A percentile compares a stretch with the other conserved stretches of the same genome.
These are phyloP conservation scores for Calonectria pauciramosa DNA, from an alignment of 2,329 filamentous ascomycete species.

Conservation along the genomic window DNA sequence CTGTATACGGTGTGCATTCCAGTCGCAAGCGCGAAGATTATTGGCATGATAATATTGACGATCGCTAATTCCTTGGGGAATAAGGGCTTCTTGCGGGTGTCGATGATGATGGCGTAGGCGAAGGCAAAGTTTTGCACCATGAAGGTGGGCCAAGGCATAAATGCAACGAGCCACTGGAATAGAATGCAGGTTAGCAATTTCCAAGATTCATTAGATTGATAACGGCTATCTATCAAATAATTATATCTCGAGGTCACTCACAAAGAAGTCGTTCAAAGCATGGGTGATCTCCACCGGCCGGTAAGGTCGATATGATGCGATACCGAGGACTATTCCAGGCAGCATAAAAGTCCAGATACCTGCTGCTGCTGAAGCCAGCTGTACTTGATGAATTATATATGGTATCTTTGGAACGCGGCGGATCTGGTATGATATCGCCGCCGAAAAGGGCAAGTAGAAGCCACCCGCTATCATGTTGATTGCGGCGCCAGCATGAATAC, in stretches of 20 bases:
- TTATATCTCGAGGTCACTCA: background rate
- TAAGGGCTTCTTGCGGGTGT: conserved; percentile 25
- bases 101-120: conserved; percentile 31
- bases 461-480: conserved; percentile 31
- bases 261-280: conserved; percentile 32
- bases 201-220: background rate
- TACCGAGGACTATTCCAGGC: conserved; percentile 32
- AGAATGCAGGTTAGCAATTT: background rate
- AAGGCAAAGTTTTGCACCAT: conserved; percentile 32
- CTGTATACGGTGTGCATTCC: conserved; percentile 26
- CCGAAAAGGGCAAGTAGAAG: conserved; percentile 29
- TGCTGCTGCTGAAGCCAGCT: conserved; percentile 23
- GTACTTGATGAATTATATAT: conserved; percentile 29
- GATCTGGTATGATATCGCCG: conserved; percentile 28
- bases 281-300: conserved; percentile 31
- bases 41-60: conserved; percentile 29
- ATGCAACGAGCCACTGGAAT: conserved; percentile 19
- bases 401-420: conserved; percentile 27
- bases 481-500: conserved; percentile 26
- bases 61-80: conserved; percentile 33
- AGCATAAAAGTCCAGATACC: conserved; percentile 34
- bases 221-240: background rate
- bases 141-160: conserved; percentile 31
- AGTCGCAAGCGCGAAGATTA: conserved; percentile 19
- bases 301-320: conserved; percentile 28